Conservation (phyloP, 1,139 yeast species). For the Magnusiomyces ingens region DNA sequence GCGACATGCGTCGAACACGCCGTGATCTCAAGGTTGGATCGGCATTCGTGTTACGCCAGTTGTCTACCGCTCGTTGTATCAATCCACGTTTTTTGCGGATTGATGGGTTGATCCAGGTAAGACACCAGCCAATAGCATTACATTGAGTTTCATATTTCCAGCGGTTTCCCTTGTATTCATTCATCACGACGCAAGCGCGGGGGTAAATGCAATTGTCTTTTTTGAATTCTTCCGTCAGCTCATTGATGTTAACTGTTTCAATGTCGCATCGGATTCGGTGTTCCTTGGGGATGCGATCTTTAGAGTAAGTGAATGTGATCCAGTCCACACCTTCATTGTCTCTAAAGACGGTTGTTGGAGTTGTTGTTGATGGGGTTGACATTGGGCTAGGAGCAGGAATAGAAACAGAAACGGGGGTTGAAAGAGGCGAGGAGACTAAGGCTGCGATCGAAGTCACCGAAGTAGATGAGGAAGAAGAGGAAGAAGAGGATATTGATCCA, state of each 20-base stretch:
- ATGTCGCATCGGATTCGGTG: constrained; percentile 35
- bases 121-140: constrained; percentile 43
- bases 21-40: constrained; percentile 40
- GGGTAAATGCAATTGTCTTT: constrained; percentile 41
- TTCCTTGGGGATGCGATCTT: constrained; percentile 27
- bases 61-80: constrained; percentile 45
- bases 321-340: constrained; percentile 33
- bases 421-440: background rate
- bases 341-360: constrained; percentile 25
- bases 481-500: constrained; percentile 9
- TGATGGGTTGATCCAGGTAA: constrained; percentile 38
- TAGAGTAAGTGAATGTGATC: constrained; percentile 34
- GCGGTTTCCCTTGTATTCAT: constrained; percentile 40
- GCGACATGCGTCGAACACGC: constrained; percentile 32
- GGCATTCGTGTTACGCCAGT: constrained; percentile 42
- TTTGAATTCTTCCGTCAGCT: constrained; percentile 32
- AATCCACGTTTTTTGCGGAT: constrained; percentile 39
- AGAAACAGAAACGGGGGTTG: constrained; percentile 1
- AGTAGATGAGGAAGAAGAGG: background rate
- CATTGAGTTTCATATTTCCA: constrained; percentile 41
- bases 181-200: constrained; percentile 38
- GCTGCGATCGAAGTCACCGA: constrained; percentile 4
- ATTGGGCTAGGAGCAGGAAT: background rate
- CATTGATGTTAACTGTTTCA: constrained; percentile 25
- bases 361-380: background rate